Evolutionary conservation across 129 eudicot species (phyloP).

Genomic region (Dittrichia graveolens): DNA sequence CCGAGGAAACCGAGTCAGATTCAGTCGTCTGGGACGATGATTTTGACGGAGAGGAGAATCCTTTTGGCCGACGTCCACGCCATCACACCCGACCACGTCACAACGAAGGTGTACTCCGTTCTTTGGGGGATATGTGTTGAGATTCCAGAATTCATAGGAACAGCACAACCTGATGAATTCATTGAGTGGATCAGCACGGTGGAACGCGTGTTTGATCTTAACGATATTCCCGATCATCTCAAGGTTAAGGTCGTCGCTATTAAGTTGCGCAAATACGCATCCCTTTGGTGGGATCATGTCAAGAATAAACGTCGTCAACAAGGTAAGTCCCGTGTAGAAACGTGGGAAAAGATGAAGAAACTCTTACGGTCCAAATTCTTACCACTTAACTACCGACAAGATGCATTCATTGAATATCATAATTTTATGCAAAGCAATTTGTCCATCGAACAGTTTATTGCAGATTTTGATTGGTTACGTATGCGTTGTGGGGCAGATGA

Average conservation of each 20-base stretch:
- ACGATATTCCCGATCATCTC: too few species aligned
- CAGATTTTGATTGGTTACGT: background rate
- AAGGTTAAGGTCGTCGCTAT: too few species aligned
- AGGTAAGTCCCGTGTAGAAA: background rate
- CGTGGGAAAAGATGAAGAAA: slow-evolving; percentile 11
- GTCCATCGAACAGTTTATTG: background rate
- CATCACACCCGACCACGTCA: background rate
- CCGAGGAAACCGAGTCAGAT: slow-evolving; percentile 8
- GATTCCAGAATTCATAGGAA: background rate
- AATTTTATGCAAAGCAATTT: background rate
- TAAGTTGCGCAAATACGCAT: too few species aligned
- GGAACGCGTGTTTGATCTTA: too few species aligned
- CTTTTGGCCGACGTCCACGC: background rate
- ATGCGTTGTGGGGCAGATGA: background rate
- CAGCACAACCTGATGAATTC: too few species aligned
- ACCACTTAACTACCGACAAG: slow-evolving; percentile 18
- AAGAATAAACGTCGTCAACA: background rate
- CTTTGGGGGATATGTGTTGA: background rate
- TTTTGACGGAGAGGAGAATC: slow-evolving; percentile 10
- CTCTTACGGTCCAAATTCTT: background rate
- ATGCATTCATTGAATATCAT: background rate
- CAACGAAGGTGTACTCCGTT: too few species aligned
- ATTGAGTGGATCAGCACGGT: too few species aligned
- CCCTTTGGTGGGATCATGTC: background rate
- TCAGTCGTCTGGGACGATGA: slow-evolving; percentile 5